Evolutionary conservation across 768 basidiomycete genomes (phyloP), one percentile per base, ranked within the genome.

Genomic region (Suillus lakei): DNA sequence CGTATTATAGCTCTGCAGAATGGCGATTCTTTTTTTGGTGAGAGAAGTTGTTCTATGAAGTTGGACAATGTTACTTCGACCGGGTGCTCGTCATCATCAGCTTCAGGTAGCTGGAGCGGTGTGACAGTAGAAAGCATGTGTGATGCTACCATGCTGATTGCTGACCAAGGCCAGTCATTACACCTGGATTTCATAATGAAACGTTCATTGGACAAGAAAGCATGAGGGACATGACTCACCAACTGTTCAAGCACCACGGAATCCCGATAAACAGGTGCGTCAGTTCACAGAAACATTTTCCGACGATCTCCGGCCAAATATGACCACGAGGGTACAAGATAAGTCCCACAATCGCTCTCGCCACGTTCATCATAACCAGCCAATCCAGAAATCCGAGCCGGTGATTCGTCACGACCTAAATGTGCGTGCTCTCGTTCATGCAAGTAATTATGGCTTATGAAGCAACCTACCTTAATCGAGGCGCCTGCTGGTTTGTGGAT

Each of bases 21-120:
- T 28, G 36, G 38, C 16, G 56, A 58, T 2, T 23, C 56, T 39
- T 28, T 26, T 1, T 58, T 58, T 26, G 36, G 56, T 26, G 56
- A 58, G 16, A 58, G 56, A 58, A 58, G 36, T 58, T 58, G 56
- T 39, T 58, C 56, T 58, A 58, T 26, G 56, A 58, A 58, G 9
- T 18, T 18, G 5, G 56, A 18, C 9, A 58, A 8, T 21, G 36
- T 12, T 9, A 58, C 23, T 58, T 58, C 36, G 36, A 26, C 23
- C 5, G 56, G 56, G 23, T 38, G 38, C 56, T 39, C 56, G 23
- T 58, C 55, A 26, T 15, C 34, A 13, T 56, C 16, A 56, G 16
- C 55, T 38, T 26, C 56, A 26, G 56, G 56, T 18, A 39, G 16
- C 36, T 18, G 56, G 23, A 58, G 56, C 5, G 56, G 36, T 6